Evolutionary conservation across 1,284 basidiomycete genomes (phyloP), one percentile per base, ranked within the genome.

Genomic region (Thelephora terrestris): DNA sequence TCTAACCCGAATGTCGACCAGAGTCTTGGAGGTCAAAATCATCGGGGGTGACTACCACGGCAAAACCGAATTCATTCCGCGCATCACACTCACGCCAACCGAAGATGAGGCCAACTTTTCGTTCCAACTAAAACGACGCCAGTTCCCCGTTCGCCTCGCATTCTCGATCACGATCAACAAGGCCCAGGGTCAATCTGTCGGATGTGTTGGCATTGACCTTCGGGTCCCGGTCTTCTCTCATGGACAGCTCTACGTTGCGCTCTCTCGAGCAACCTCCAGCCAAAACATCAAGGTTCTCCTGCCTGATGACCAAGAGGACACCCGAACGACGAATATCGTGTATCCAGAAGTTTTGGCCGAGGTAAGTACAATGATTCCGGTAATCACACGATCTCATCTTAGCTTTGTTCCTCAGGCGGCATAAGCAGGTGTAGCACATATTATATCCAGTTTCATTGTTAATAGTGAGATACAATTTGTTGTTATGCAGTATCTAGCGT

Each of bases 101-200:
- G 48, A 48, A 25, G 42, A 36, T n/a, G 39, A 52, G 3, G 39
- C 24, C 5, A 62, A 52, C 39, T 57, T 61, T 42, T 50, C 51
- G 2, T 65, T 64, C 48, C 44, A 34, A 5, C 53, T 70, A 7
- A 42, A 42, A 10, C 56, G 63, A 5, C 51, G 50, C 1, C 69
- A 72, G 53, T 71, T 70, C 55, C 69, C 71, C 7, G 53, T 71
- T 0, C 53, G 55, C 58, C 57, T 71, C 1, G 68, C 69, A 4
- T 72, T 71, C 59, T 61, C 66, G 10, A 64, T 73, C 48, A 66
- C 61, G 5, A 69, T 74, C 50, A 72, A 73, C 53, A 72, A 71
- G 47, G 29, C 65, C 0, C 71, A 75, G 55, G 71, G 73, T 0
- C 71, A 73, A 50, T 70, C 65, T 0, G 53, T 67, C 1, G 50